phyloP scores from a whole-genome alignment of 345 rosid species.

The Eucalyptus tenuipes region DNA sequence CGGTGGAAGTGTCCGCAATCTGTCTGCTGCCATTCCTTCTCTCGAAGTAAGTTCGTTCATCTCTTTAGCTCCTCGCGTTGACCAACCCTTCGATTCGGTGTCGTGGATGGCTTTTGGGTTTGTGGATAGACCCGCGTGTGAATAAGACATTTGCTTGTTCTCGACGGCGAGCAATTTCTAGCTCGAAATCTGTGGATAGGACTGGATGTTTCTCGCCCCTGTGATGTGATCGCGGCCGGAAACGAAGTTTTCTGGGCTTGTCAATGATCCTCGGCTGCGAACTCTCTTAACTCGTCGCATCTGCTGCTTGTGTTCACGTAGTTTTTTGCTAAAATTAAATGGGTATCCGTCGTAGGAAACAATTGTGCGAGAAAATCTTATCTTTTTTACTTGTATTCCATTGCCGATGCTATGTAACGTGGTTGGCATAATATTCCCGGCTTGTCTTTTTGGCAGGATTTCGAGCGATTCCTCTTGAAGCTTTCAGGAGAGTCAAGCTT shows the following conservation, averaged over 20 bases:
- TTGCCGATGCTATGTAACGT: not conserved
- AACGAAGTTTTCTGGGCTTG: not conserved
- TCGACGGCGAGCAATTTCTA: not conserved
- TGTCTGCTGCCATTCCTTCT: not conserved
- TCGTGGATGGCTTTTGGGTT: not conserved
- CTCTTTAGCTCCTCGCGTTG: not conserved
- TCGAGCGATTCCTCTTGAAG: constrained; percentile 1
- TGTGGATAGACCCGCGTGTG: not conserved
- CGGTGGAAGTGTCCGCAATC: not conserved
- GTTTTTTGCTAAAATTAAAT: not conserved
- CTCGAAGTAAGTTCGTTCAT: not conserved
- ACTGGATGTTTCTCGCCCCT: not conserved
- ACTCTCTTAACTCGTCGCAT: not conserved
- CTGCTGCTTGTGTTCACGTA: not conserved
- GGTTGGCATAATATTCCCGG: not conserved
- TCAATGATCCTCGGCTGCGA: not conserved
- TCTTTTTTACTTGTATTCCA: not conserved
- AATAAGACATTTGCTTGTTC: not conserved
- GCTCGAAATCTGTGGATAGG: not conserved
- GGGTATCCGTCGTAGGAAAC: not conserved
- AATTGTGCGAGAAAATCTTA: not conserved
- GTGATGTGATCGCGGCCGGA: not conserved
- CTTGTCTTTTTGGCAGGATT: constrained; percentile 1
- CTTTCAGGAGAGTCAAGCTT: not conserved
- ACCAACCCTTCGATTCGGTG: not conserved